Conservation (phyloP, 768 basidiomycete genomes). For the Boletus barrowsii region DNA sequence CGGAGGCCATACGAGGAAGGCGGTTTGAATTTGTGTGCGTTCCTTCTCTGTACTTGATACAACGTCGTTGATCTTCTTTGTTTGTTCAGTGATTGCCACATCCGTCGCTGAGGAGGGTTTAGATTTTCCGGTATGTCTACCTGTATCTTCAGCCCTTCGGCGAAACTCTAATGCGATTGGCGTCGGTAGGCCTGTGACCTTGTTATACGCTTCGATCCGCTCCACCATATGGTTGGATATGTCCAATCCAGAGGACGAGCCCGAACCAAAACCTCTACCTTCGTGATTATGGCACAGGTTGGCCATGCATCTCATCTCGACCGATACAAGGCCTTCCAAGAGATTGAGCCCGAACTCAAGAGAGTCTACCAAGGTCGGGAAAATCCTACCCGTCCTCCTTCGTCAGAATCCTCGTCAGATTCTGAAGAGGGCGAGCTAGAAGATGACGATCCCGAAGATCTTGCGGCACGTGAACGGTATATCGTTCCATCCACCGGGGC, state of each 20-base stretch:
- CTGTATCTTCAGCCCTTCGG: background rate
- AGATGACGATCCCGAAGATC: conserved; percentile 51
- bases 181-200: conserved; percentile 76
- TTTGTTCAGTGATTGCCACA: conserved; percentile 65
- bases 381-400: conserved; percentile 29
- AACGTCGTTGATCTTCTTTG: background rate
- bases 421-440: conserved; percentile 38
- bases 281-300: conserved; percentile 76
- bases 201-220: conserved; percentile 79
- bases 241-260: conserved; percentile 89
- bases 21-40: conserved; percentile 65
- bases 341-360: conserved; percentile 64
- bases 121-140: conserved; percentile 69
- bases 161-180: background rate
- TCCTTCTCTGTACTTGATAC: background rate
- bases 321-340: conserved; percentile 56
- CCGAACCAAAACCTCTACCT: conserved; percentile 70
- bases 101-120: conserved; percentile 91
- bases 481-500: conserved; percentile 72
- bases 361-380: conserved; percentile 56
- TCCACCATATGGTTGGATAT: conserved; percentile 83
- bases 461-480: conserved; percentile 68
- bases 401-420: conserved; percentile 26
- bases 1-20: conserved; percentile 62
- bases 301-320: conserved; percentile 51